Conservation (phyloP, 2,329 filamentous ascomycete species). For the Colletotrichum nymphaeae region DNA sequence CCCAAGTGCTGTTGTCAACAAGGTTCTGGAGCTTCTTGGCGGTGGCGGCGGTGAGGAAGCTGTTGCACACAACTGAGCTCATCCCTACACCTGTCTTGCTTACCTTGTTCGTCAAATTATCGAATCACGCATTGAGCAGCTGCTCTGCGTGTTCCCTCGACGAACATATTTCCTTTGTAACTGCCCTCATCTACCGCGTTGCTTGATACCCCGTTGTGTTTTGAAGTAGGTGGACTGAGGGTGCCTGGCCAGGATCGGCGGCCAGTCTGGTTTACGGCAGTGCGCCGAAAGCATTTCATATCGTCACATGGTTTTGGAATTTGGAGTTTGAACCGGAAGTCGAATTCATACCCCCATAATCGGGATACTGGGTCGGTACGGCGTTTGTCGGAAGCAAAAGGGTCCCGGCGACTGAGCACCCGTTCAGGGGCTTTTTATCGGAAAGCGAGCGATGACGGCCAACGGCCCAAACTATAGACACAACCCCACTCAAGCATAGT, state of each 20-base stretch:
- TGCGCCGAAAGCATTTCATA: constrained; percentile 29
- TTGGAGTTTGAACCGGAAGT: constrained; percentile 10
- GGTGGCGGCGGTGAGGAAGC: constrained; percentile 60
- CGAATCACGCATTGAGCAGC: constrained; percentile 22
- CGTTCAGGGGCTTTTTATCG: constrained; percentile 9
- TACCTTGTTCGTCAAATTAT: constrained; percentile 35
- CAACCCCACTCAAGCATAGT: constrained; percentile 37
- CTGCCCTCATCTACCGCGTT: constrained; percentile 39
- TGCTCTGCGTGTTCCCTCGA: constrained; percentile 20
- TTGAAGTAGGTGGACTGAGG: constrained; percentile 32
- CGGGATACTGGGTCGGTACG: constrained; percentile 12
- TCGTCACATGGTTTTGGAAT: constrained; percentile 5
- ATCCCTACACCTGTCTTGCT: background rate
- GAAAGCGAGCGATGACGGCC: constrained; percentile 36
- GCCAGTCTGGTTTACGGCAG: constrained; percentile 26
- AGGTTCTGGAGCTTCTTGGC: constrained; percentile 90
- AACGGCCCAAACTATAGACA: constrained; percentile 32
- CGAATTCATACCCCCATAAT: constrained; percentile 3
- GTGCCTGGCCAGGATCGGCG: constrained; percentile 33
- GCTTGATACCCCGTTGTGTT: constrained; percentile 45
- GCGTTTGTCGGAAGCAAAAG: constrained; percentile 33
- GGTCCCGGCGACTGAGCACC: constrained; percentile 24
- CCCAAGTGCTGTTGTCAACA: constrained; percentile 89
- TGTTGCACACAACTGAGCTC: constrained; percentile 36
- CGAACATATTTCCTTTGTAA: constrained; percentile 39